These are phyloP conservation scores for Ganoderma lucidum DNA, from an alignment of 1,284 basidiomycete genomes.

Conservation along the genomic window DNA sequence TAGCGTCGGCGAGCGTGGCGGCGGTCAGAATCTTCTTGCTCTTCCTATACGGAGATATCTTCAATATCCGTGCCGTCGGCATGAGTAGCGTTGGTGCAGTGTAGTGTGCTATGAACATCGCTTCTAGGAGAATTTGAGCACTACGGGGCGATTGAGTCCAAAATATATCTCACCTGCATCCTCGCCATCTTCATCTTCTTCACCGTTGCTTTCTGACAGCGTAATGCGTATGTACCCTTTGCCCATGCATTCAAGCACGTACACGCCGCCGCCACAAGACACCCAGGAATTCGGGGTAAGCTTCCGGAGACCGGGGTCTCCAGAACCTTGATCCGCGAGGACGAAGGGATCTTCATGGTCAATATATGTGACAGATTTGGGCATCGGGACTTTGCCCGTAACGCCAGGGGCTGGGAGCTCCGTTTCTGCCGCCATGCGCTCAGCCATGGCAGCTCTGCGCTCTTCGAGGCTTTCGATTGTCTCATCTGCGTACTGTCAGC, in stretches of 20 bases:
- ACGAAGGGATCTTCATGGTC: slow-evolving; percentile 87
- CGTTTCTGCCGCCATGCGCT: slow-evolving; percentile 18
- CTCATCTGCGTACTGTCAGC: slow-evolving; percentile 50
- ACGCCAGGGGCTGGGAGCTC: slow-evolving; percentile 25
- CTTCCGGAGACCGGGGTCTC: slow-evolving; percentile 58
- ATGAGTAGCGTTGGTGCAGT: slow-evolving; percentile 60
- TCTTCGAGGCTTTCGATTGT: slow-evolving; percentile 57
- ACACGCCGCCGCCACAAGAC: slow-evolving; percentile 77
- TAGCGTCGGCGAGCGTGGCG: slow-evolving; percentile 59
- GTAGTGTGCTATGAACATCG: slow-evolving; percentile 56
- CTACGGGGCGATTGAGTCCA: slow-evolving; percentile 20
- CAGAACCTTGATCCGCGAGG: slow-evolving; percentile 59
- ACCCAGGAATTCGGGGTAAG: slow-evolving; percentile 80
- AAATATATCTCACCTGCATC: neutral
- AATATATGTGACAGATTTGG: slow-evolving; percentile 76
- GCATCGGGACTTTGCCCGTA: slow-evolving; percentile 54
- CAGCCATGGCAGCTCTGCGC: slow-evolving; percentile 41
- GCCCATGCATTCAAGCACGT: slow-evolving; percentile 83
- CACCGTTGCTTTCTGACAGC: slow-evolving; percentile 44
- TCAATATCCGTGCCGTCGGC: slow-evolving; percentile 52
- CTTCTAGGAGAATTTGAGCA: slow-evolving; percentile 14
- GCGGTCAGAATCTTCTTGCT: slow-evolving; percentile 64
- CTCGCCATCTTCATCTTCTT: neutral
- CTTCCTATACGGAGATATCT: slow-evolving; percentile 62
- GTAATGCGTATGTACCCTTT: slow-evolving; percentile 81